These are phyloP conservation scores for Biscogniauxia sp. DNA, from an alignment of 2,329 filamentous ascomycete genomes.

Conservation along the genomic window DNA sequence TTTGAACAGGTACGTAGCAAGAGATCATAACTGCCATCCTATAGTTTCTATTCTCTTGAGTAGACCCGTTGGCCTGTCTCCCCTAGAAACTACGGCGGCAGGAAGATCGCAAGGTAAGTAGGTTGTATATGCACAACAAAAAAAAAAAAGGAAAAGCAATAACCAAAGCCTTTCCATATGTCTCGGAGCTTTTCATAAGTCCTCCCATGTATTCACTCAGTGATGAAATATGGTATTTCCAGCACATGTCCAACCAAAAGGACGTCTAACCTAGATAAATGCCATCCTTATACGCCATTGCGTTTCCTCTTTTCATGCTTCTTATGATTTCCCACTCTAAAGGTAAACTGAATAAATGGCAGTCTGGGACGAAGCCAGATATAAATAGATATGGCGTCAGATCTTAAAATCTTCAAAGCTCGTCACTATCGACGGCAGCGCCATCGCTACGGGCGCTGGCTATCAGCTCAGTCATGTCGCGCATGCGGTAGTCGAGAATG, in stretches of 20 bases:
- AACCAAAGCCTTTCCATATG: no score
- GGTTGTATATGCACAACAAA: no score
- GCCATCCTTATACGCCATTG: background rate
- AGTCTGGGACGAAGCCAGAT: no score
- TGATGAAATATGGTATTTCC: background rate
- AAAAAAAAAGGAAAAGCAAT: no score
- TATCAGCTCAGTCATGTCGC: conserved; percentile 57
- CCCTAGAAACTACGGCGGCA: no score
- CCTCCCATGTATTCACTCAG: no score
- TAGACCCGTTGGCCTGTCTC: no score
- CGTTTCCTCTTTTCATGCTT: background rate
- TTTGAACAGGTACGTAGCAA: background rate
- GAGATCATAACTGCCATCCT: background rate
- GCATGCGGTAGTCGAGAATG: conserved; percentile 60
- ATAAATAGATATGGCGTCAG: background rate
- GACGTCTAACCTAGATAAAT: background rate
- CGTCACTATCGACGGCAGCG: background rate
- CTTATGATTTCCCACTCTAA: background rate
- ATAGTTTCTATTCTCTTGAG: background rate
- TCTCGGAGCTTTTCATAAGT: no score
- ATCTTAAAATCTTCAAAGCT: background rate
- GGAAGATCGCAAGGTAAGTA: no score
- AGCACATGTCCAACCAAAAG: background rate
- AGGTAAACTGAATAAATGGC: background rate
- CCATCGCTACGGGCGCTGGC: conserved; percentile 18